Evolutionary conservation across 2,329 filamentous ascomycete species (phyloP).

Genomic region (Acrocalymma vagum): DNA sequence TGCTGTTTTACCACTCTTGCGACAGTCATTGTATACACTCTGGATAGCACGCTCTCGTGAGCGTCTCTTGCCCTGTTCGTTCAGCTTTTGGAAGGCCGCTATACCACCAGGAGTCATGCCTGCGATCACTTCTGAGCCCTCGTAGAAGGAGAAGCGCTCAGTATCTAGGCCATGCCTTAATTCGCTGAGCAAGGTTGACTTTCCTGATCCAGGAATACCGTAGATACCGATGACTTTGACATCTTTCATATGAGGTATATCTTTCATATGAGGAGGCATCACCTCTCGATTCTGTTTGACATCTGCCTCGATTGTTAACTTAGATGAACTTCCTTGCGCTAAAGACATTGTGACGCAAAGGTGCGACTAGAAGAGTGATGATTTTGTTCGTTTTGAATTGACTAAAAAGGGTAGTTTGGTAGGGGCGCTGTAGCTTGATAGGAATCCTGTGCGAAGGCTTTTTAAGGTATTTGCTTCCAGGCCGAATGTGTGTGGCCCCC

Average conservation of each 20-base stretch:
- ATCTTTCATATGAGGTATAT: conserved; percentile 2
- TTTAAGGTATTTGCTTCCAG: no score
- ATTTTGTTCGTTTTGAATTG: no score
- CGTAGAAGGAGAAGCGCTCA: conserved; percentile 56
- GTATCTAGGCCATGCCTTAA: conserved; percentile 47
- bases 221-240: conserved; percentile 61
- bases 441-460: no score
- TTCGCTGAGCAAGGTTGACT: conserved; percentile 55
- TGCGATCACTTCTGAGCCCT: conserved; percentile 62
- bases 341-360: no score
- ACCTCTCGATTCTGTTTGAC: no score
- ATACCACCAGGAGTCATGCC: conserved; percentile 57
- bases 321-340: no score
- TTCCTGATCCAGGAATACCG: conserved; percentile 64
- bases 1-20: conserved; percentile 42
- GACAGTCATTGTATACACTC: conserved; percentile 51
- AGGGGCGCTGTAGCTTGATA: no score
- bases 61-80: conserved; percentile 44
- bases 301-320: no score
- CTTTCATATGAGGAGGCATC: no score
- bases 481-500: no score
- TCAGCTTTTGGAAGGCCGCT: conserved; percentile 54
- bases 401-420: no score
- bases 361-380: no score
- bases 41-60: conserved; percentile 58